Base-by-base conservation (phyloP, 2,329 filamentous ascomycete species). In the Aspergillus sp. region DNA sequence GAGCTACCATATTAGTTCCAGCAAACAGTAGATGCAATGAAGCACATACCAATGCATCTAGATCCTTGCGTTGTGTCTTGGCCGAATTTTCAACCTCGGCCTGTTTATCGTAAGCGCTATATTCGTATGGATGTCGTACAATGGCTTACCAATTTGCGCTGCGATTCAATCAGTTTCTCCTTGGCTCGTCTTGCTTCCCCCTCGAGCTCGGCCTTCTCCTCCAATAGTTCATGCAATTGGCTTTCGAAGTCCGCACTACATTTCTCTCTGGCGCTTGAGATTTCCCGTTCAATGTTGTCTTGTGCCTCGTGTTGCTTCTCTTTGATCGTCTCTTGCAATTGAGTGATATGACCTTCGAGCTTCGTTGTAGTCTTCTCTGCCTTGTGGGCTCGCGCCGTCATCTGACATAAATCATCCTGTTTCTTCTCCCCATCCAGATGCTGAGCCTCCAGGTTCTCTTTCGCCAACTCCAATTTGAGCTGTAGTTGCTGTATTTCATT, bases 271-370 rank as follows among this genome's bases (percentile, higher is more conserved):
- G 64, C 57, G n/a, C 62, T 53, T 15, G 64, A 48, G 51, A 67
- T 67, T 42, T 72, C 74, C 61, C 71, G 64, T 18, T 62, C 65
- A 55, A 72, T 30, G 57, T 74, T 70, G 36, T 71, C 65, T 18
- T 68, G 66, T 12, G 73, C 53, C n/a, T 56, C 68, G 15, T 56
- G 55, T 44, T 74, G 70, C 8, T 62, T 60, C 0, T 56, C 38
- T 13, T 58, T 50, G 2, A 64, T 43, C 20, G 68, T 63, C n/a
- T 66, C 59, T 32, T 61, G 56, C 45, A 72, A 8, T 7, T 17
- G 15, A 11, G 15, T 9, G 12, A 63, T 66, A 49, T 75, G 66
- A 3, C 39, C 56, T 47, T 68, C 65, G 4, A 71, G 51, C 5
- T 50, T 52, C 1, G 56, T 36, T 11, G 58, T 58, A n/a, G 57